These are phyloP conservation scores for Scenedesmus sp. DNA, from an alignment of 163 green algal genomes.

Conservation along the genomic window DNA sequence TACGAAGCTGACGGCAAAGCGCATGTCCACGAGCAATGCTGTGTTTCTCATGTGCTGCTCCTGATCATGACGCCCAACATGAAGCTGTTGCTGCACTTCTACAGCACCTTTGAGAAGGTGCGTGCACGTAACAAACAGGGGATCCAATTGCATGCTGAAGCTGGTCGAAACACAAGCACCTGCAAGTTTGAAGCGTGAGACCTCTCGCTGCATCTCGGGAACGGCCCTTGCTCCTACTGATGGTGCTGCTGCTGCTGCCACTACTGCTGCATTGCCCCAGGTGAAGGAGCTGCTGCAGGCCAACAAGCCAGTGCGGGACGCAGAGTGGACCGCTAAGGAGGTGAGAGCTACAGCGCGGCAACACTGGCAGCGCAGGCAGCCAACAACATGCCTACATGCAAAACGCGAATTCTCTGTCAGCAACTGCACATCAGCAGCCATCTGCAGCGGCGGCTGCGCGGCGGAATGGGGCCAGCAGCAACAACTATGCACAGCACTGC, in stretches of 20 bases:
- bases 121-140: too few relatives aligned
- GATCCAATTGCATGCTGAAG: too few relatives aligned
- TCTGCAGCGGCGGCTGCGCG: background rate
- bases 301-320: conserved; percentile 58
- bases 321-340: conserved; percentile 58
- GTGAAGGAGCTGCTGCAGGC: conserved; percentile 49
- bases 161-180: too few relatives aligned
- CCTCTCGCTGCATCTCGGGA: too few relatives aligned
- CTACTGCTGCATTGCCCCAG: background rate
- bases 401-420: background rate
- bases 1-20: too few relatives aligned
- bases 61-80: conserved; percentile 4
- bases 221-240: background rate
- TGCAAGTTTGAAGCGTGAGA: too few relatives aligned
- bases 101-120: conserved; percentile 37
- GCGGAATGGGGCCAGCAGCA: too few relatives aligned
- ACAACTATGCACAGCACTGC: too few relatives aligned
- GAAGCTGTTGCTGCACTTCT: conserved; percentile 39
- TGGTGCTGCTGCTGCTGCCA: background rate
- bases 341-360: background rate
- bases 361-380: too few relatives aligned
- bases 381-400: background rate
- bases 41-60: too few relatives aligned
- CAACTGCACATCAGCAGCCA: background rate
- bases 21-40: too few relatives aligned